Evolutionary conservation across 1,284 basidiomycete genomes (phyloP).

Genomic region (Xanthoconium separans): DNA sequence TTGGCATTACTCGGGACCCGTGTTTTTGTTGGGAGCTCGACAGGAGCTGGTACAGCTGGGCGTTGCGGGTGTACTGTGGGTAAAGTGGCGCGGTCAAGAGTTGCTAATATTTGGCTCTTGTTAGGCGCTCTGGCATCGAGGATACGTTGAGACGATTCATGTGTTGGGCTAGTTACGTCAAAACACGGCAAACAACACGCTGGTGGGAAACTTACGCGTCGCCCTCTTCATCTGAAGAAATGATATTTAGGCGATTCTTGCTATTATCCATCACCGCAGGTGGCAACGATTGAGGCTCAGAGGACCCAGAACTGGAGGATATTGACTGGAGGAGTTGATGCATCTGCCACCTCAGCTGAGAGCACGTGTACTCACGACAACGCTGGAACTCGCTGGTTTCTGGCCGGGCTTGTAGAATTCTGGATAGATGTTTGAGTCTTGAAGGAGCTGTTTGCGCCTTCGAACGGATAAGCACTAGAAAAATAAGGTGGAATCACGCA

Average conservation of each 20-base stretch:
- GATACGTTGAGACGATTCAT: not conserved
- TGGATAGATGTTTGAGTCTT: constrained; percentile 29
- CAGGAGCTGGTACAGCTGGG: constrained; percentile 25
- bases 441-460: constrained; percentile 29
- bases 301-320: constrained; percentile 25
- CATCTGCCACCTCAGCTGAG: not conserved
- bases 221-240: constrained; percentile 32
- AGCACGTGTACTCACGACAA: constrained; percentile 21
- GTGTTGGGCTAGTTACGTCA: constrained; percentile 13
- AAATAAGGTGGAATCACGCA: not conserved
- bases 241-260: constrained; percentile 13
- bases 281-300: constrained; percentile 20
- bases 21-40: constrained; percentile 28
- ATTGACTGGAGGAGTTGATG: constrained; percentile 15
- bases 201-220: constrained; percentile 10
- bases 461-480: not conserved
- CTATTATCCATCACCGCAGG: constrained; percentile 2
- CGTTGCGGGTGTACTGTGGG: constrained; percentile 14
- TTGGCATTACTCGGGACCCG: constrained; percentile 5
- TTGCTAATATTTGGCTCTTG: constrained; percentile 23
- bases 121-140: not conserved
- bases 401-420: constrained; percentile 29
- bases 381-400: constrained; percentile 10
- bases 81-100: constrained; percentile 24
- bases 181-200: not conserved